Evolutionary conservation across 805 yeast species (phyloP).

Genomic region (Starmerella roubikii): DNA sequence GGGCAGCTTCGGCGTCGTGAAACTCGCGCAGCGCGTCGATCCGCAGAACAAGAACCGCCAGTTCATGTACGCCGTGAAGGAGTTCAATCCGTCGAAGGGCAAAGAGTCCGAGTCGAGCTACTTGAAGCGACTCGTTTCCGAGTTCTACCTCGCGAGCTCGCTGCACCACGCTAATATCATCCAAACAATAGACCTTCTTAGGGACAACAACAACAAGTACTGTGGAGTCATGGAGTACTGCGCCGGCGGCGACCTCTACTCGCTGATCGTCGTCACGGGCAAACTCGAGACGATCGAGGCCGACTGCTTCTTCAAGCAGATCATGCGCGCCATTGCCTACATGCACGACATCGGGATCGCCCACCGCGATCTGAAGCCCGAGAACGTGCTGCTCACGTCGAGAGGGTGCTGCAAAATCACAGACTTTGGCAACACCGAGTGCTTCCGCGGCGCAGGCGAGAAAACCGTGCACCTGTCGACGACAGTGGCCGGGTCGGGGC

Average conservation of each 20-base stretch:
- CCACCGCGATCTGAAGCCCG: slow-evolving; percentile 88
- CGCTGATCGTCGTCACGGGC: slow-evolving; percentile 40
- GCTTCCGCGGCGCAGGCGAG: slow-evolving; percentile 82
- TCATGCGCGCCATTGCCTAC: slow-evolving; percentile 63
- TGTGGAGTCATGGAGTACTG: slow-evolving; percentile 91
- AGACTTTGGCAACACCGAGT: slow-evolving; percentile 85
- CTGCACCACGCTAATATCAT: slow-evolving; percentile 61
- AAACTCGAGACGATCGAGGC: slow-evolving; percentile 50
- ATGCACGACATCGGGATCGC: slow-evolving; percentile 87
- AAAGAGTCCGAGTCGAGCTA: slow-evolving; percentile 45
- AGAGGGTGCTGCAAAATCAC: slow-evolving; percentile 54
- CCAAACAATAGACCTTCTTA: slow-evolving; percentile 64
- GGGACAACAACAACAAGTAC: slow-evolving; percentile 51
- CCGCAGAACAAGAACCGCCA: slow-evolving; percentile 28
- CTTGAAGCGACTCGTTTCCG: slow-evolving; percentile 65
- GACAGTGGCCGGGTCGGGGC: slow-evolving; percentile 74
- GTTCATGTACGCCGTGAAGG: slow-evolving; percentile 57
- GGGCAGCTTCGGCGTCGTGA: slow-evolving; percentile 86
- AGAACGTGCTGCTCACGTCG: slow-evolving; percentile 56
- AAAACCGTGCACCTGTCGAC: slow-evolving; percentile 45
- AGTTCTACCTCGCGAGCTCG: slow-evolving; percentile 72
- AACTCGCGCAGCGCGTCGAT: slow-evolving; percentile 56
- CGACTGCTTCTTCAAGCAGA: slow-evolving; percentile 80
- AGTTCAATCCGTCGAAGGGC: slow-evolving; percentile 46
- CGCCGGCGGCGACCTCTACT: slow-evolving; percentile 68